Base-by-base conservation (phyloP, 805 yeast species). In the Teunomyces atbi region DNA sequence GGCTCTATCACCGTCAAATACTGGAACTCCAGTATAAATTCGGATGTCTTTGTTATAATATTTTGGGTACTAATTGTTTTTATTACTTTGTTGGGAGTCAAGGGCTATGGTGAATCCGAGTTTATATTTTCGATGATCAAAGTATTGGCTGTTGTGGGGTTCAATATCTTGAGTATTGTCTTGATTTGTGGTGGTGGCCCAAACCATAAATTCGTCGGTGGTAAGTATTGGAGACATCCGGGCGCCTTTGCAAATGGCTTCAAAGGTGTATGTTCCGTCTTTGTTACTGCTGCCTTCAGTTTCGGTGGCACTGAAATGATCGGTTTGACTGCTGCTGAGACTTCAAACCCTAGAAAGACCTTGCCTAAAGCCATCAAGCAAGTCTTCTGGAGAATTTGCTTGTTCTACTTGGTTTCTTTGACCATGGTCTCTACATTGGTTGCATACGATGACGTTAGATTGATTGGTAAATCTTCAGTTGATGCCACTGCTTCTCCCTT, bases 401-500 rank as follows among this genome's bases (percentile, higher is more conserved):
- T 69, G 49, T 69, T 69, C 54, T 69, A 69, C 58, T 52, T 66
- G 49, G 66, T 53, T 20, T 52, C 59, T 4, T 51, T 61, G 30
- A 51, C 51, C 15, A 53, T 61, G 55, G 47, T 62, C 45, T 56
- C 58, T 21, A 52, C 56, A 21, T 55, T 62, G 38, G 65, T 62
- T 38, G 51, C 58, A 4, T 59, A 52, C 42, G 44, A 44, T 18
- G 58, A 55, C 33, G 7, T 37, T 2, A 45, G 59, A 38, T 64
- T 74, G 50, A 63, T 76, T 43, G 69, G 68, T 19, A 76, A 79
- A 47, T 71, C 77, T 19, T 62, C 76, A 40, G 76, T 71, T 41
- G 81, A 78, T 52, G 84, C 84, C 30, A 65, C 82, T 16, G 86
- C 89, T 15, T 85, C 91, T 18, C 92, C 94, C 12, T 86, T 85